Conservation (phyloP, 305 asterid species). For the Solanum hybrid region DNA sequence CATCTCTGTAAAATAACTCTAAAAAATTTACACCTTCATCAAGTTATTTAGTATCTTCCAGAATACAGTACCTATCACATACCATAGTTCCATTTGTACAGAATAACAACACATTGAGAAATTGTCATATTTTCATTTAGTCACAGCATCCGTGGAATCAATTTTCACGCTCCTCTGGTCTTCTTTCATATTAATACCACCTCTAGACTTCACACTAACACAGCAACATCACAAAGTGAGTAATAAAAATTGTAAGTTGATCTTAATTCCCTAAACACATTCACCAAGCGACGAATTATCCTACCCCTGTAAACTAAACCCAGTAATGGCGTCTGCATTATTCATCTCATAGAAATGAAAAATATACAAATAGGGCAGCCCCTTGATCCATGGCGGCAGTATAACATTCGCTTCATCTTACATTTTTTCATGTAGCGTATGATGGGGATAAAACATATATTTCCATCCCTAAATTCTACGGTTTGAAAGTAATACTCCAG, state of each 20-base stretch:
- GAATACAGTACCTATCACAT: neutral
- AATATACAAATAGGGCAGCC: neutral
- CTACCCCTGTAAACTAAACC: neutral
- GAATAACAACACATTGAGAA: neutral
- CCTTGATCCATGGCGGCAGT: neutral
- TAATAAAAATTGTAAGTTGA: too few relatives aligned
- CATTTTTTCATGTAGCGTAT: neutral
- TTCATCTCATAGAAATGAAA: too few relatives aligned
- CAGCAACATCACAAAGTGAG: neutral
- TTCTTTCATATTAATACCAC: neutral
- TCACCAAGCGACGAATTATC: neutral
- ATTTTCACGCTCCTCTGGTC: neutral
- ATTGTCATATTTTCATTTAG: neutral
- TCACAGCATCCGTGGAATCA: too few relatives aligned
- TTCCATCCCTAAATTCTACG: neutral
- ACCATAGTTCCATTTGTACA: neutral
- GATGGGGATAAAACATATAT: neutral
- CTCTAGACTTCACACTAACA: neutral
- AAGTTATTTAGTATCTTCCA: too few relatives aligned
- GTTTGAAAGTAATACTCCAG: neutral
- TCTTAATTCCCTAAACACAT: neutral
- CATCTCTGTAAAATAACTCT: too few relatives aligned
- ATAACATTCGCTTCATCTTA: too few relatives aligned
- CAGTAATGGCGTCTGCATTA: too few relatives aligned
- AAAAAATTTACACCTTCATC: neutral